A percentile compares a stretch with the other conserved stretches of the same genome.
These are phyloP conservation scores for Auricularia cornea DNA, from an alignment of 768 basidiomycete species.

Conservation along the genomic window DNA sequence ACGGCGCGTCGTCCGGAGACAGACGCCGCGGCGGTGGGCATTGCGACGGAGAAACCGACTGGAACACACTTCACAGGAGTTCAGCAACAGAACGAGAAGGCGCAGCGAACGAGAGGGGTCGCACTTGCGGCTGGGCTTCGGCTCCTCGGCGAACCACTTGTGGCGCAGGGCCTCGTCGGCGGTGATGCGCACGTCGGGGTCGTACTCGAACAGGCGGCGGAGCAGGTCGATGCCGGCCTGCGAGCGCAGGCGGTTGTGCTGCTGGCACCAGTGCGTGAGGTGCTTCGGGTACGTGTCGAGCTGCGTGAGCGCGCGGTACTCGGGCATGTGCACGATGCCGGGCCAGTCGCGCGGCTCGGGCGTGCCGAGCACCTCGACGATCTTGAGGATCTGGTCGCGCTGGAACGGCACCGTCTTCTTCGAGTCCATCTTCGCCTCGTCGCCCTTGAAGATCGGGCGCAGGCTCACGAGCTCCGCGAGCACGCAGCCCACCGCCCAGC, in stretches of 20 bases:
- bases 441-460: slow-evolving; percentile 96
- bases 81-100: not conserved
- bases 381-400: slow-evolving; percentile 86
- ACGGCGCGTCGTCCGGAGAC: slow-evolving; percentile 86
- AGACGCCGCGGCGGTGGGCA: slow-evolving; percentile 83
- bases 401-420: slow-evolving; percentile 99
- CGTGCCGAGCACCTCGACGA: slow-evolving; percentile 91
- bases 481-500: slow-evolving; percentile 98
- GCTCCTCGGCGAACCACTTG: slow-evolving; percentile 90
- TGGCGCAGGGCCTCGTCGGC: slow-evolving; percentile 76
- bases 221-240: slow-evolving; percentile 73
- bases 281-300: slow-evolving; percentile 65
- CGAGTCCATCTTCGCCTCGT: slow-evolving; percentile 93
- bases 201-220: slow-evolving; percentile 78
- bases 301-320: slow-evolving; percentile 74
- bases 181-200: slow-evolving; percentile 79
- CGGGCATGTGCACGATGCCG: slow-evolving; percentile 74
- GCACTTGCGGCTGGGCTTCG: slow-evolving; percentile 77
- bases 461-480: slow-evolving; percentile 91
- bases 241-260: slow-evolving; percentile 41
- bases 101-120: slow-evolving; percentile 20
- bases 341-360: slow-evolving; percentile 88
- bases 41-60: slow-evolving; percentile 51
- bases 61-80: slow-evolving; percentile 54
- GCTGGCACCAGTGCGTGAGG: slow-evolving; percentile 67